Evolutionary conservation across 2,329 filamentous ascomycete genomes (phyloP).

Genomic region (Aspergillus brasiliensis): DNA sequence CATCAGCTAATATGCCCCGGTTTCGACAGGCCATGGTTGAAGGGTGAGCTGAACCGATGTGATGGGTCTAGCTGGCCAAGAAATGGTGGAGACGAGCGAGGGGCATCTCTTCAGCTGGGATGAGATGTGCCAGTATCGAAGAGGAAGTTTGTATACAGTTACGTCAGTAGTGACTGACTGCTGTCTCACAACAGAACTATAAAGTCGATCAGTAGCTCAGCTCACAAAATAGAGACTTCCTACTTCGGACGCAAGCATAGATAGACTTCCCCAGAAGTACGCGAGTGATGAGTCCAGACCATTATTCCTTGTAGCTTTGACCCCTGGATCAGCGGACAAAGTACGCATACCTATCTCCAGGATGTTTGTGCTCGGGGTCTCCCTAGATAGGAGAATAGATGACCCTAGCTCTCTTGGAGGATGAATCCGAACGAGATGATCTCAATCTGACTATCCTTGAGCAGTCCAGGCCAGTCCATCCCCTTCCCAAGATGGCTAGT

Average conservation of each 20-base stretch:
- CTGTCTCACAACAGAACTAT: neutral
- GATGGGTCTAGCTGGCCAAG: neutral
- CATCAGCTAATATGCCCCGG: neutral
- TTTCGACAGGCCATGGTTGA: neutral
- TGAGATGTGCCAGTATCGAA: neutral
- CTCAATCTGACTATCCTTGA: neutral
- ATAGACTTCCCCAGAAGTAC: neutral
- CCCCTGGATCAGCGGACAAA: neutral
- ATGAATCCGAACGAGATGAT: neutral
- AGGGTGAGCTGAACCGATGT: neutral
- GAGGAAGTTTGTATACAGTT: neutral
- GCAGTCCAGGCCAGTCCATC: conserved; percentile 12
- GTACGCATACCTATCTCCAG: neutral
- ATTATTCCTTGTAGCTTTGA: neutral
- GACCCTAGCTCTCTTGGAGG: neutral
- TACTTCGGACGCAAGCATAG: neutral
- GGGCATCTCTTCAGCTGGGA: neutral
- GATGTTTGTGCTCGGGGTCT: neutral
- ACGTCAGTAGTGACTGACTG: neutral
- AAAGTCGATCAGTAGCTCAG: neutral
- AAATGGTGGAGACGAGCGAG: neutral
- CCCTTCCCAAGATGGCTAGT: conserved; percentile 17
- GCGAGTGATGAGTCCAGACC: neutral
- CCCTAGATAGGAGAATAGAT: neutral
- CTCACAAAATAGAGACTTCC: neutral